Evolutionary conservation across 768 basidiomycete genomes (phyloP).

Genomic region (Cystobasidium tubakii): DNA sequence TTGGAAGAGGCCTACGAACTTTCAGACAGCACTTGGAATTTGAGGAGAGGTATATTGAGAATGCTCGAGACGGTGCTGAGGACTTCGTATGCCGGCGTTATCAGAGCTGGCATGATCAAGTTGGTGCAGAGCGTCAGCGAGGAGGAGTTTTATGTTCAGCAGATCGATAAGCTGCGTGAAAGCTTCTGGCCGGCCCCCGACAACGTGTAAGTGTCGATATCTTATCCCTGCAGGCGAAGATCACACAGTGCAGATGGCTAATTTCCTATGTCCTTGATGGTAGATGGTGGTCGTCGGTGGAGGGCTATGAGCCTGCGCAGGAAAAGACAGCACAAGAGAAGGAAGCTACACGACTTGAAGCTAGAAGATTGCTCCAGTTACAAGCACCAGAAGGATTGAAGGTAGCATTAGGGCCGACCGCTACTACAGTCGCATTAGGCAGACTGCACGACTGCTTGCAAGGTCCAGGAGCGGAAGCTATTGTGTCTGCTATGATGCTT

Average conservation of each 20-base stretch:
- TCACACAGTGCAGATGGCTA: background rate
- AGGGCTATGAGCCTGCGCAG: background rate
- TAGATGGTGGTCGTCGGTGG: slow-evolving; percentile 32
- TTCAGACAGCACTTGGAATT: slow-evolving; percentile 30
- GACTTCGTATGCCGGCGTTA: slow-evolving; percentile 30
- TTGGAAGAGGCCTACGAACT: slow-evolving; percentile 40
- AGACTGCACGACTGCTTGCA: slow-evolving; percentile 36
- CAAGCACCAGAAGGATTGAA: slow-evolving; percentile 38
- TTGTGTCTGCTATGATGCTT: slow-evolving; percentile 23
- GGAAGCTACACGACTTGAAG: slow-evolving; percentile 36
- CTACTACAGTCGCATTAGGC: slow-evolving; percentile 35
- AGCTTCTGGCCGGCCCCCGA: slow-evolving; percentile 37
- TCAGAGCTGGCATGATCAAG: slow-evolving; percentile 30
- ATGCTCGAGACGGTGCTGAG: slow-evolving; percentile 37
- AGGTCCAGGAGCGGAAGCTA: slow-evolving; percentile 10
- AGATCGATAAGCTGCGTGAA: slow-evolving; percentile 35
- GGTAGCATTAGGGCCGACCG: slow-evolving; percentile 36
- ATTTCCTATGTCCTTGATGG: background rate
- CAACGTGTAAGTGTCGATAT: slow-evolving; percentile 14
- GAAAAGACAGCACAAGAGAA: slow-evolving; percentile 27
- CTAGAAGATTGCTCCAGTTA: slow-evolving; percentile 17
- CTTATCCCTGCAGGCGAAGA: background rate
- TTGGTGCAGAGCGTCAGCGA: slow-evolving; percentile 18
- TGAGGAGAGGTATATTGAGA: slow-evolving; percentile 38
- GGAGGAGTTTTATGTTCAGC: slow-evolving; percentile 18